Conservation (phyloP, 176 grass and related monocot genomes). For the Raddia guianensis region DNA sequence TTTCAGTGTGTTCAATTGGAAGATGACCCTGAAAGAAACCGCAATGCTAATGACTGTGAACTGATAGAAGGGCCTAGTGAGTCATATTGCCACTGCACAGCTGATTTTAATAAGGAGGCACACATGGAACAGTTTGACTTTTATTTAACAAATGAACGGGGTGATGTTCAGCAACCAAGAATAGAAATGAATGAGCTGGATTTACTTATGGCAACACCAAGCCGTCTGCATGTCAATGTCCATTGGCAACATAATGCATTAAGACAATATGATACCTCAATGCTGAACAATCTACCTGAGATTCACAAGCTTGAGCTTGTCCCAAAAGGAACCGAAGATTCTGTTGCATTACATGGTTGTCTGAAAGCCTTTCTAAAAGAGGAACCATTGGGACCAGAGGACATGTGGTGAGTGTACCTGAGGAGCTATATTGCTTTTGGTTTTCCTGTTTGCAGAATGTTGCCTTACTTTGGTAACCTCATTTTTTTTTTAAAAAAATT, state of each 20-base stretch:
- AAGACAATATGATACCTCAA: constrained; percentile 48
- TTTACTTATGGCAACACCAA: constrained; percentile 45
- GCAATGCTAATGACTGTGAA: constrained; percentile 38
- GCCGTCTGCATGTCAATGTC: constrained; percentile 63
- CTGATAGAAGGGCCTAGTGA: constrained; percentile 14
- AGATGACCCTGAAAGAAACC: constrained; percentile 38
- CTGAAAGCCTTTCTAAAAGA: constrained; percentile 90
- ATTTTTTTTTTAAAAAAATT: constrained; percentile 31
- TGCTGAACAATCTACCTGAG: constrained; percentile 59
- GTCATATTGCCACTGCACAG: background rate
- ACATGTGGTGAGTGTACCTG: constrained; percentile 82
- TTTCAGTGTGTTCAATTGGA: constrained; percentile 27
- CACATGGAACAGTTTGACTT: constrained; percentile 46
- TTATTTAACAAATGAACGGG: constrained; percentile 71
- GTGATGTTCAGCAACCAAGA: constrained; percentile 53
- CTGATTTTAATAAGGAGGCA: constrained; percentile 37
- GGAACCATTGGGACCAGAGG: constrained; percentile 80
- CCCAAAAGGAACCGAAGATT: constrained; percentile 62
- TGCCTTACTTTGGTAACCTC: constrained; percentile 1
- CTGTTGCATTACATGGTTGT: constrained; percentile 74
- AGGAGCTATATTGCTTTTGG: constrained; percentile 38
- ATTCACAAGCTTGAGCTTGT: constrained; percentile 79
- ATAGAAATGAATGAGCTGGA: constrained; percentile 61
- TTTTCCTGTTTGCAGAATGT: constrained; percentile 42
- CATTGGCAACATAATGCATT: constrained; percentile 49